Conservation (phyloP, 768 basidiomycete genomes). For the Boletus rubroflammeus region DNA sequence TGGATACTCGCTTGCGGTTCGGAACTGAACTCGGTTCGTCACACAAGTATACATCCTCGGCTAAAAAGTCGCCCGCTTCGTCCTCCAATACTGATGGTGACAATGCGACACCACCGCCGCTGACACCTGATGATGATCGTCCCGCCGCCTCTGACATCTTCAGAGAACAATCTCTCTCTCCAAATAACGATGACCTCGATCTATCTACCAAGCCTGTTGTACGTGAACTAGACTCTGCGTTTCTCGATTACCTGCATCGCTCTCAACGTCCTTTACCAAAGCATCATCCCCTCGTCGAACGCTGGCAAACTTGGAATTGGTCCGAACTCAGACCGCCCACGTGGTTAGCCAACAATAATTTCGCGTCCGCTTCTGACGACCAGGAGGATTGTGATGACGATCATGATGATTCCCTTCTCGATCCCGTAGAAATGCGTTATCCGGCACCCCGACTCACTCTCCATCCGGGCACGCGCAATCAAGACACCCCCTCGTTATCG, state of each 20-base stretch:
- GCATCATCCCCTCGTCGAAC: conserved; percentile 24
- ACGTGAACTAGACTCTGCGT: conserved; percentile 24
- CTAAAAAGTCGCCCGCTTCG: conserved; percentile 25
- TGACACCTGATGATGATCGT: conserved; percentile 36
- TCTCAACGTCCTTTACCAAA: conserved; percentile 24
- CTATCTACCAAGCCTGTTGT: conserved; percentile 16
- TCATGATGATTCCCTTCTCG: conserved; percentile 15
- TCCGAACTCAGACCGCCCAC: conserved; percentile 30
- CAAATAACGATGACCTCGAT: conserved; percentile 20
- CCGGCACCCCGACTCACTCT: conserved; percentile 13
- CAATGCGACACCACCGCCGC: conserved; percentile 32
- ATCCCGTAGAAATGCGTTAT: conserved; percentile 13
- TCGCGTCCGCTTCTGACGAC: conserved; percentile 13
- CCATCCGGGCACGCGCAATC: conserved; percentile 6
- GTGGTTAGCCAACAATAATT: conserved; percentile 19
- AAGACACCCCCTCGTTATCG: conserved; percentile 15
- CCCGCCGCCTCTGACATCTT: conserved; percentile 18
- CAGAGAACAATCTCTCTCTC: conserved; percentile 23
- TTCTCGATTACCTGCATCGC: conserved; percentile 24
- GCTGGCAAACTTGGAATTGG: conserved; percentile 35
- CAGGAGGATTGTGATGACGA: conserved; percentile 27
- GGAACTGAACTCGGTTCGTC: conserved; percentile 2
- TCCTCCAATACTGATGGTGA: conserved; percentile 32
- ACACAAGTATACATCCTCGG: conserved; percentile 16
- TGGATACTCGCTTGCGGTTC: neutral